Base-by-base conservation (phyloP, 306 rosid genomes). In the Cicer judaicum region DNA sequence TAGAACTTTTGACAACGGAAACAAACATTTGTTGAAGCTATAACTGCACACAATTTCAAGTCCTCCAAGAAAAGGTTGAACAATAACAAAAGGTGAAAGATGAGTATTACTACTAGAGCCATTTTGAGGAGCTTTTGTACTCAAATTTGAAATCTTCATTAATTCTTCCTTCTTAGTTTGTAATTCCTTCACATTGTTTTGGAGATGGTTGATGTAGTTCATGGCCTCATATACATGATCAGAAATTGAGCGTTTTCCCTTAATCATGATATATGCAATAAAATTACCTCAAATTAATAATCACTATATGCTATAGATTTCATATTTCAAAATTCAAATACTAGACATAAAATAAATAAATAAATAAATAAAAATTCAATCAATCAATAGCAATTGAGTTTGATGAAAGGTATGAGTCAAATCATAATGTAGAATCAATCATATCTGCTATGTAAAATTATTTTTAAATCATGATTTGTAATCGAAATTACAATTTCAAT, bases 211-310 rank as follows among this genome's bases (percentile, higher is more conserved):
- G 74, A 91, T 88, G 7, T 89, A 85, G 66, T 86, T 85, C 62
- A 77, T 87, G 5, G 97, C 93, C 80, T 79, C 96, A 42, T 80
- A 15, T 52, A 91, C 66, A 53, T 87, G 88, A 85, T 93, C 93
- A 0, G 91, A 79, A 60, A 63, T 69, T 2, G 97, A 84, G 42
- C 97, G 92, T 50, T 87, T 93, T 74, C 97, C 98, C 97, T 65
- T 67, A 54, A 48, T 54, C 59, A 63, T 41, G 2, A 62, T 19
- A 62, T 19, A 16, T 73, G 18, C 59, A 42, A 34, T 24, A 65
- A 64, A 53, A 16, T 53, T 5, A 53, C 10, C 11, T 6, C 12
- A 8, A 53, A 6, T 12, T 53, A 52, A 15, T 14, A 14, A 52
- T 52, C 10, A 52, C 21, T 7, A 50, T 50, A 6, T 50, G 14